Percentiles rank a stretch among this genome's conserved stretches.
Evolutionary conservation across 495 filamentous ascomycete genomes (phyloP).

Genomic region (Friedmanniomyces simplex): DNA sequence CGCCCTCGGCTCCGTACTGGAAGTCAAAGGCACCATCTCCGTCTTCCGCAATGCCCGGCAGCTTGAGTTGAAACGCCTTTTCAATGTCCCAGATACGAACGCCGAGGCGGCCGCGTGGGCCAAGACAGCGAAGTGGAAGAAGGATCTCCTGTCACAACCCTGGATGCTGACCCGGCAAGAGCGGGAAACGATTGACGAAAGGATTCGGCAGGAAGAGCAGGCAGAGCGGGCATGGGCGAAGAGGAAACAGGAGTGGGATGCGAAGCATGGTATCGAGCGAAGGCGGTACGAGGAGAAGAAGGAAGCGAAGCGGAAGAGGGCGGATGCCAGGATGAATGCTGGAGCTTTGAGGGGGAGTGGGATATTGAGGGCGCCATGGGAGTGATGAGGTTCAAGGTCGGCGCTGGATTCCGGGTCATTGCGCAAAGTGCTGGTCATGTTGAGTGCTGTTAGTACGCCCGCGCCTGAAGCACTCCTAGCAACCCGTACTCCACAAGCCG

Average conservation of each 20-base stretch:
- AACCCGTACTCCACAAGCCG: too few species aligned
- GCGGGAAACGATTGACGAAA: conserved; percentile 40
- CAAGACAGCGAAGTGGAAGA: conserved; percentile 51
- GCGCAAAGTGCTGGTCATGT: too few species aligned
- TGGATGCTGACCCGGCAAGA: conserved; percentile 54
- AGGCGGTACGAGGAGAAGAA: conserved; percentile 3
- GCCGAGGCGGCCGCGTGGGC: conserved; percentile 71
- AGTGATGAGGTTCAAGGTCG: not conserved
- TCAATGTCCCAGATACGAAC: conserved; percentile 29
- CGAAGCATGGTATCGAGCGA: not conserved
- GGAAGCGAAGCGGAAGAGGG: conserved; percentile 3
- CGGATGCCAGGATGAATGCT: conserved; percentile 2
- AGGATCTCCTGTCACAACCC: conserved; percentile 52
- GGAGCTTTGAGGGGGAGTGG: conserved; percentile 12
- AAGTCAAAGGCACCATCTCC: conserved; percentile 64
- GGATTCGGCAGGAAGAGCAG: conserved; percentile 16
- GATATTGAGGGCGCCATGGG: conserved; percentile 1
- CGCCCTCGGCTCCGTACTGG: conserved; percentile 57
- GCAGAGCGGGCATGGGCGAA: not conserved
- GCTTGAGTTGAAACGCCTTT: conserved; percentile 58
- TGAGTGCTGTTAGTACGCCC: too few species aligned
- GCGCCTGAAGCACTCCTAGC: too few species aligned
- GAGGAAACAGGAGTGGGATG: not conserved
- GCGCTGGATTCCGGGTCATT: too few species aligned
- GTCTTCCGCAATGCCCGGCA: conserved; percentile 54